Percentiles rank a stretch among this genome's conserved stretches.
These are phyloP conservation scores for Calendula officinalis DNA, from an alignment of 129 eudicot genomes.

Conservation along the genomic window DNA sequence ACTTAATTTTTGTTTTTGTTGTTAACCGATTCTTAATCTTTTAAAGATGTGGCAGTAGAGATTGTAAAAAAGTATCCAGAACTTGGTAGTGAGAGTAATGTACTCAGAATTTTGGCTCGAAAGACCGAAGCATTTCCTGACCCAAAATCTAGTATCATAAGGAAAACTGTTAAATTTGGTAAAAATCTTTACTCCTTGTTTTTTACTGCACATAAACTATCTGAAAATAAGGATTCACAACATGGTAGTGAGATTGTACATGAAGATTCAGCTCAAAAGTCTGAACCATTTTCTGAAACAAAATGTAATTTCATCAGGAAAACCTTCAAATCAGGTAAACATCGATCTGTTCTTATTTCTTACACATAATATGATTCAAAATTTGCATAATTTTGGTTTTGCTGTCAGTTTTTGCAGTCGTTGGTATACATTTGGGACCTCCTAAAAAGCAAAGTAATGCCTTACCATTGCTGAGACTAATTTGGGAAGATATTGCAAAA, in stretches of 20 bases:
- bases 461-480: neutral
- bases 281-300: neutral
- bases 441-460: neutral
- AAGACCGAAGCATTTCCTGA: constrained; percentile 1
- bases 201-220: neutral
- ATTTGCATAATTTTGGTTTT: too few relatives aligned
- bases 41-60: constrained; percentile 38
- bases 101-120: constrained; percentile 22
- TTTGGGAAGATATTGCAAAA: neutral
- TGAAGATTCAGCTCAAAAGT: neutral
- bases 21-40: neutral
- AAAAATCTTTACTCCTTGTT: neutral
- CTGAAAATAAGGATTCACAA: neutral
- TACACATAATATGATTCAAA: neutral
- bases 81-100: constrained; percentile 19
- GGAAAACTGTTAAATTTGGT: neutral
- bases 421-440: neutral
- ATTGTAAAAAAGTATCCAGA: constrained; percentile 29
- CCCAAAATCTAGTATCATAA: neutral
- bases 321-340: constrained; percentile 5
- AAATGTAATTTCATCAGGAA: constrained; percentile 3
- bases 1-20: neutral
- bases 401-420: neutral
- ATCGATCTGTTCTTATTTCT: neutral
- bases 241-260: neutral